Conservation (phyloP, 108 stramenopile species). For the Seminavis robusta region DNA sequence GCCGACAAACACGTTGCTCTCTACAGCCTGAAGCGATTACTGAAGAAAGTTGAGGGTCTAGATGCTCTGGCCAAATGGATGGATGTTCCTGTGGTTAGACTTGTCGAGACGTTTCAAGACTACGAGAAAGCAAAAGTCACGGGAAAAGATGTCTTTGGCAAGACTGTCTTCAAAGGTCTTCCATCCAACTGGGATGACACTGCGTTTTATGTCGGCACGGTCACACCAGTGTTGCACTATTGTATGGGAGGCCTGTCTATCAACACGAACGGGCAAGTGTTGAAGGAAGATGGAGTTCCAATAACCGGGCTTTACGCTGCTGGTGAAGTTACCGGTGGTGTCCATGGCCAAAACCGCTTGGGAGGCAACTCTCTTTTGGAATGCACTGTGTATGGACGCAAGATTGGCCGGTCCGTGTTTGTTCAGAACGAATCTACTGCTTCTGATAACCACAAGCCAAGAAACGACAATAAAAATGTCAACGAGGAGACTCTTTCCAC, state of each 20-base stretch:
- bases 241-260: constrained; percentile 90
- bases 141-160: constrained; percentile 51
- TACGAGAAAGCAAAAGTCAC: constrained; percentile 27
- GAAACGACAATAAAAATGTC: background rate
- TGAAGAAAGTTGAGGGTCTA: constrained; percentile 48
- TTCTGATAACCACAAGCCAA: background rate
- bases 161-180: constrained; percentile 51
- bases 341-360: constrained; percentile 76
- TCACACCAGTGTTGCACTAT: constrained; percentile 84
- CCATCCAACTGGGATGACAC: constrained; percentile 35
- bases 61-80: constrained; percentile 50
- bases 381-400: constrained; percentile 86
- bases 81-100: constrained; percentile 17
- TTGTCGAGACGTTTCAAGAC: constrained; percentile 39
- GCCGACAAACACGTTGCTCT: constrained; percentile 67
- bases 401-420: constrained; percentile 38
- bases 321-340: constrained; percentile 80
- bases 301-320: constrained; percentile 70
- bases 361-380: constrained; percentile 89
- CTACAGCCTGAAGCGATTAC: constrained; percentile 59
- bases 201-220: constrained; percentile 46
- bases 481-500: constrained; percentile 2
- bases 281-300: constrained; percentile 21
- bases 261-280: constrained; percentile 59
- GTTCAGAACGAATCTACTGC: background rate